These are phyloP conservation scores for Solanum paucissectum DNA, from an alignment of 257 asterid species.

Conservation along the genomic window DNA sequence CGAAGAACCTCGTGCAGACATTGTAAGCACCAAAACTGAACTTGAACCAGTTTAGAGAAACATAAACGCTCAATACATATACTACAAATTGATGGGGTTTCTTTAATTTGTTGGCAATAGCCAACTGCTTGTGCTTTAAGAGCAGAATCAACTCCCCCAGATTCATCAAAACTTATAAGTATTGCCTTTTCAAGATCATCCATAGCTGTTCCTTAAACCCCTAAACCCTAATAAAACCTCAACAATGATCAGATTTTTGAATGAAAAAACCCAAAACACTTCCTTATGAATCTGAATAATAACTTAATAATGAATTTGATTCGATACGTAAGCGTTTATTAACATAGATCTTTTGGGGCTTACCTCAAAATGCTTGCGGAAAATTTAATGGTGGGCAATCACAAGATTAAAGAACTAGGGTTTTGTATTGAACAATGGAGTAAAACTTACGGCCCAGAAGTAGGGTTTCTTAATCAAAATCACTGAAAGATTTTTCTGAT, in stretches of 20 bases:
- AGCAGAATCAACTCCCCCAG: conserved; percentile 52
- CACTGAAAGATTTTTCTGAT: conserved; percentile 10
- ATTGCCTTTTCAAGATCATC: conserved; percentile 94
- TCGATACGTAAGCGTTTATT: not conserved
- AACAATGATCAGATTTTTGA: not conserved
- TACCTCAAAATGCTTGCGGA: conserved; percentile 4
- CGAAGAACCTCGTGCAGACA: conserved; percentile 73
- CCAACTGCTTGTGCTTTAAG: conserved; percentile 68
- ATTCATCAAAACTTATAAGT: conserved; percentile 73
- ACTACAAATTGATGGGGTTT: conserved; percentile 53
- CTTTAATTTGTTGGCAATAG: conserved; percentile 62
- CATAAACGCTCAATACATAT: conserved; percentile 66
- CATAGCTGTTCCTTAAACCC: conserved; percentile 40
- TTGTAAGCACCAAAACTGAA: conserved; percentile 94
- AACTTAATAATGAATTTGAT: not conserved
- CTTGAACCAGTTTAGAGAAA: conserved; percentile 52
- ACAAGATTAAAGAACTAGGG: conserved; percentile 17
- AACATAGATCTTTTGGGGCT: conserved; percentile 16
- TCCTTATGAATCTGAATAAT: not conserved
- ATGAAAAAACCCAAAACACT: not conserved
- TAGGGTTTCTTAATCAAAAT: conserved; percentile 14
- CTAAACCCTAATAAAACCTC: conserved; percentile 24
- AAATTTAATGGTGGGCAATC: not conserved
- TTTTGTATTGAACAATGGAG: conserved; percentile 1
- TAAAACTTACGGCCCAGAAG: not conserved